Base-by-base conservation (phyloP, 2,329 filamentous ascomycete genomes). In the Calonectria naviculata region DNA sequence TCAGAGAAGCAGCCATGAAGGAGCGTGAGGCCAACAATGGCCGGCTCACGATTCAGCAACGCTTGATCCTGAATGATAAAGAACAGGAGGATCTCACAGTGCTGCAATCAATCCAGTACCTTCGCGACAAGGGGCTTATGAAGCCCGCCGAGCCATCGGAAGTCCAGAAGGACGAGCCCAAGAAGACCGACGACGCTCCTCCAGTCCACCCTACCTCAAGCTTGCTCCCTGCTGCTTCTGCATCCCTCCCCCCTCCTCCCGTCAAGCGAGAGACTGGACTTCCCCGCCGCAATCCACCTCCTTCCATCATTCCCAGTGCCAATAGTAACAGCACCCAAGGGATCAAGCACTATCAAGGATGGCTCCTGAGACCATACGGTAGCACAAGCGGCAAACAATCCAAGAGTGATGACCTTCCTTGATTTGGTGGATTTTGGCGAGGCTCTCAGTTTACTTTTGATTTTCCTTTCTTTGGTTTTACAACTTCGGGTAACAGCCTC, bases 81-180 rank as follows among this genome's bases (percentile, higher is more conserved):
- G 90, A 92, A 72, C 90, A 92, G 78, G 90, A 93, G 77, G 91
- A 93, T 78, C 84, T 92, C 75, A 89, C 90, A 10, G 89, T 93
- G 72, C 86, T 93, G 65, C 89, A 91, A 80, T 91, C 90, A 7
- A 90, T 93, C 72, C 89, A 92, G 76, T 91, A 92, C 76, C 86
- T 93, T 71, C 89, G 90, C 74, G 85, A 91, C 52, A 90, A 87
- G 79, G 89, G 89, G n/a, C 80, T 89, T 61, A 85, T 90, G 80
- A 80, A 83, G 65, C 68, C 78, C 24, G 67, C 70, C 29, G 74
- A 77, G 38, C 66, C 72, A 26, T 38, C 62, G 58, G 74, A 74
- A 26, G 47, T 65, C 36, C 68, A 52, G 28, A 73, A 73, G 26
- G 70, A 78, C 28, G 67, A 47, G 31, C n/a, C 71, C 41, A 75